Percentiles rank a stretch among this genome's conserved stretches.
Conservation (phyloP, 2,329 filamentous ascomycete species). For the Ophiostoma sp. region DNA sequence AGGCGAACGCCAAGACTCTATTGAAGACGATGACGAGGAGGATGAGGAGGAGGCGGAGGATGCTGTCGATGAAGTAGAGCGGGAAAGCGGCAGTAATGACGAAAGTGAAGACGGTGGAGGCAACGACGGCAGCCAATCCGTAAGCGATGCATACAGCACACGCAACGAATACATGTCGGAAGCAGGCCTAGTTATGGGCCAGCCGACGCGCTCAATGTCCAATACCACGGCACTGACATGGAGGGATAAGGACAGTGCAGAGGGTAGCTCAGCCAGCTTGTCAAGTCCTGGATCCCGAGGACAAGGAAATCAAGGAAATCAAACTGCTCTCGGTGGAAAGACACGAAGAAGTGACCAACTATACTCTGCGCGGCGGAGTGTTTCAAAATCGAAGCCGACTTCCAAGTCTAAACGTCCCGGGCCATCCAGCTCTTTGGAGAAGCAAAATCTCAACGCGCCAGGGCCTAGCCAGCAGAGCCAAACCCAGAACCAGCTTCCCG, state of each 20-base stretch:
- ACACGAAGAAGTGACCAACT: neutral
- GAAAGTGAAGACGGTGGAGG: neutral
- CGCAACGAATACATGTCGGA: neutral
- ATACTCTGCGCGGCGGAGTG: neutral
- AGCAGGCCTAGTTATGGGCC: neutral
- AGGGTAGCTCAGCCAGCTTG: neutral
- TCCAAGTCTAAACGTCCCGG: neutral
- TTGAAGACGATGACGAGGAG: constrained; percentile 29
- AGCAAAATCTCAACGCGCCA: neutral
- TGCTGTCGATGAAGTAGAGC: constrained; percentile 30
- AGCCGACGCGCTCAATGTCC: neutral
- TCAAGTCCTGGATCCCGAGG: neutral
- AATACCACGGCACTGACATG: neutral
- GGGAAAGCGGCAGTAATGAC: constrained; percentile 16
- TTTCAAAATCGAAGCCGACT: neutral
- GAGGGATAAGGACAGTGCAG: neutral
- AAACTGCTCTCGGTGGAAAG: neutral
- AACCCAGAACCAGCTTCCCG: neutral
- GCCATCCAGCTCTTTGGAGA: neutral
- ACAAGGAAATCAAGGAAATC: too few species aligned
- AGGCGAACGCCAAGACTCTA: constrained; percentile 27
- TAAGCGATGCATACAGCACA: neutral
- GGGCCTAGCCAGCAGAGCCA: neutral
- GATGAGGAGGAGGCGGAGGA: constrained; percentile 30
- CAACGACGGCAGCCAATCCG: neutral